Evolutionary conservation across 176 grass and related monocot species (phyloP), one percentile per base, ranked within the genome.

Genomic region (Carex cristatella): DNA sequence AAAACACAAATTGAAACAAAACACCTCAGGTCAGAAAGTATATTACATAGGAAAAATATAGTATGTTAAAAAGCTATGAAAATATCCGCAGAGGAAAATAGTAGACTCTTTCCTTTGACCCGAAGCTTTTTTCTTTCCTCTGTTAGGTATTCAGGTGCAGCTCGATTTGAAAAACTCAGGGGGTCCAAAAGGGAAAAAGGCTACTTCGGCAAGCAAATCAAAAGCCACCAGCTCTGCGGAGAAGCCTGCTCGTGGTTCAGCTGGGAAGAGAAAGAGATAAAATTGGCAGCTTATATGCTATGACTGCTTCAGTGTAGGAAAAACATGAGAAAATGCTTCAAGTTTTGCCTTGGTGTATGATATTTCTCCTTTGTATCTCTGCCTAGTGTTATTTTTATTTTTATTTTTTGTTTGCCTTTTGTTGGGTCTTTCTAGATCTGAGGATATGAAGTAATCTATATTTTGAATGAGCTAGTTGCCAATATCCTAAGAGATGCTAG

Each of bases 141-240:
- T 31, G 15, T 40, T 84, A 99, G 97, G 93, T 86, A 94, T 99
- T 60, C 93, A 89, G 90, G 93, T 99, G 79, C 93, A 96, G 72
- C 86, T 99, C 3, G 88, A 99, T 77, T 88, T 99, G 80, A 99
- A 99, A 85, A 94, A 83, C 61, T 85, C 85, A 3, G 88, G 78
- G 9, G 90, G 82, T 16, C 73, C 90, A 0, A 83, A 90, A 40
- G 87, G 66, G 16, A 99, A 99, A 90, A 96, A 94, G 81, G 55
- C 78, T 5, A 67, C 81, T 3, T 85, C 91, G 1, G 87, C 90
- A 2, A 85, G 85, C 38, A 90, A 79, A 86, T 80, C 93, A 67
- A 94, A 60, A 86, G 51, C 61, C 31, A 18, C 90, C 65, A 85
- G 69, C n/a, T 83, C 92, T 33, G 81, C 81, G 15, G 90, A 87